Evolutionary conservation across 108 stramenopile genomes (phyloP).

Genomic region (Pseudonitzschia multiseries): DNA sequence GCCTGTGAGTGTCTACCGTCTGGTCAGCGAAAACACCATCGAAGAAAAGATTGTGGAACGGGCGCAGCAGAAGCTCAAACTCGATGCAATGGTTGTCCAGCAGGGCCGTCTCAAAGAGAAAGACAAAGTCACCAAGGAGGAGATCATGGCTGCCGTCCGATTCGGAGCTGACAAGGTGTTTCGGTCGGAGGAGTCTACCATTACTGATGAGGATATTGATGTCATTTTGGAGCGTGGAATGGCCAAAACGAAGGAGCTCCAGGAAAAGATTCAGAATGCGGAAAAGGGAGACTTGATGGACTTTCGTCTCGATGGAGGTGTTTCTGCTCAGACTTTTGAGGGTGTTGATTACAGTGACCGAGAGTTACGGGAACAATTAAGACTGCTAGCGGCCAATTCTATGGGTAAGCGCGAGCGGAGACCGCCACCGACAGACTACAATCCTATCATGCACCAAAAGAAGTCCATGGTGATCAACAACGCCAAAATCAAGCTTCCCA

Average conservation of each 20-base stretch:
- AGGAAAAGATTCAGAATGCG: conserved; percentile 87
- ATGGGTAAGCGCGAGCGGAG: conserved; percentile 86
- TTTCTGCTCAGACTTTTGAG: conserved; percentile 87
- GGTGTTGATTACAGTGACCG: conserved; percentile 88
- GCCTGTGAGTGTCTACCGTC: conserved; percentile 93
- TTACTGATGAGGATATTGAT: conserved; percentile 97
- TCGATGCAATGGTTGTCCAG: conserved; percentile 99
- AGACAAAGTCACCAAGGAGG: conserved; percentile 85
- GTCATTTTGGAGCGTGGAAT: conserved; percentile 90
- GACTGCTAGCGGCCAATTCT: conserved; percentile 75
- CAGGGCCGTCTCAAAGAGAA: conserved; percentile 91
- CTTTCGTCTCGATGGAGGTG: conserved; percentile 91
- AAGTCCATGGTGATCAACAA: conserved; percentile 84
- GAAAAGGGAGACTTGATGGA: conserved; percentile 94
- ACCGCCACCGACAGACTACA: conserved; percentile 82
- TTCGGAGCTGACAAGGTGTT: conserved; percentile 98
- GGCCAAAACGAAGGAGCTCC: conserved; percentile 89
- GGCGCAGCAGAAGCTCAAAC: conserved; percentile 98
- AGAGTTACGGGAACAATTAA: conserved; percentile 80
- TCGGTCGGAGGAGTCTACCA: conserved; percentile 83
- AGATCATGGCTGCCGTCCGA: conserved; percentile 91
- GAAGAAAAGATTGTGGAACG: conserved; percentile 99
- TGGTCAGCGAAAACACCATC: conserved; percentile 97
- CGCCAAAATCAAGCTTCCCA: conserved; percentile 70
- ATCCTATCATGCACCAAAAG: conserved; percentile 79